Conservation (phyloP, 2,329 filamentous ascomycete species). For the Cytospora mali region DNA sequence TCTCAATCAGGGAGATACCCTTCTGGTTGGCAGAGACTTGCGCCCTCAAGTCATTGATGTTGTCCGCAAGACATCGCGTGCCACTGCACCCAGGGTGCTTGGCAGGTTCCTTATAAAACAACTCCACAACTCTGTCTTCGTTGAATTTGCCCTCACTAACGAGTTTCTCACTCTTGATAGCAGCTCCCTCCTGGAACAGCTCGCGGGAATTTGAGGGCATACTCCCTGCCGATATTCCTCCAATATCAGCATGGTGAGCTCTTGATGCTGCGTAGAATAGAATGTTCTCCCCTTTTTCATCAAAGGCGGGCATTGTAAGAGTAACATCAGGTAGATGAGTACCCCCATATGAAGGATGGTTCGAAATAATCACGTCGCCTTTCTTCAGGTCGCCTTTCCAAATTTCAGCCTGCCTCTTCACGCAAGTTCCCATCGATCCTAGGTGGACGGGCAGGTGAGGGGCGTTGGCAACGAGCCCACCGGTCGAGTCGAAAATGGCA, state of each 20-base stretch:
- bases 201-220: conserved; percentile 78
- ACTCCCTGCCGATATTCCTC: conserved; percentile 77
- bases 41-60: conserved; percentile 83
- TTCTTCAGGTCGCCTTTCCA: conserved; percentile 78
- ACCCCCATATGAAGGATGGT: conserved; percentile 82
- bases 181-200: conserved; percentile 66
- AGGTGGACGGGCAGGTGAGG: conserved; percentile 82
- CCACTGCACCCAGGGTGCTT: conserved; percentile 76
- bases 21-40: conserved; percentile 87
- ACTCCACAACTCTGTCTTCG: conserved; percentile 72
- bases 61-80: conserved; percentile 78
- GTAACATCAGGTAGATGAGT: conserved; percentile 86
- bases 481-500: conserved; percentile 75
- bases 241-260: conserved; percentile 83
- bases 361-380: conserved; percentile 81
- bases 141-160: conserved; percentile 77
- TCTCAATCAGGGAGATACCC: conserved; percentile 76
- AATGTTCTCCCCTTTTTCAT: conserved; percentile 65
- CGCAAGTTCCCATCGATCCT: conserved; percentile 84
- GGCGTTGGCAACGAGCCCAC: conserved; percentile 76
- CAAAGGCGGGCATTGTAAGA: conserved; percentile 78
- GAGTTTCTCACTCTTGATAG: conserved; percentile 69
- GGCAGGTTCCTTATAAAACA: conserved; percentile 73
- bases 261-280: conserved; percentile 81
- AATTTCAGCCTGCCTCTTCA: conserved; percentile 75